phyloP scores from a whole-genome alignment of 805 yeast species.

The Starmerella geochares region DNA sequence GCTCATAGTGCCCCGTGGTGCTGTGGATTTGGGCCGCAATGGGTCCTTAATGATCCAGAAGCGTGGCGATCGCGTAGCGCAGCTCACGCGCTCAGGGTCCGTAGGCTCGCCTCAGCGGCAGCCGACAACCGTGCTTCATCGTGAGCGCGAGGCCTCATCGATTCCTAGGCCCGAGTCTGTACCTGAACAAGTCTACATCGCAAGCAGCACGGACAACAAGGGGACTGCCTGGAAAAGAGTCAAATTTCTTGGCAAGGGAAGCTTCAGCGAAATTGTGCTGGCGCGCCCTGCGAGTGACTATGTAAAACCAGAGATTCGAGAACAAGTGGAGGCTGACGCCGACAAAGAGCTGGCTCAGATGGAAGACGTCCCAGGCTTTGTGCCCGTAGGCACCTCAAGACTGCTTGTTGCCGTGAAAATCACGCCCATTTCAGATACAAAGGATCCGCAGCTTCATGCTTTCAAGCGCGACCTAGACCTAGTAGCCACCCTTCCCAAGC shows the following conservation, averaged over 20 bases:
- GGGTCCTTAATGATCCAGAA: conserved; percentile 22
- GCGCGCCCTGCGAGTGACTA: conserved; percentile 30
- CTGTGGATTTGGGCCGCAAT: conserved; percentile 3
- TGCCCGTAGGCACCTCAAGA: conserved; percentile 6
- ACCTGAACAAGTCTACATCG: conserved; percentile 22
- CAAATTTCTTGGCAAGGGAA: conserved; percentile 33
- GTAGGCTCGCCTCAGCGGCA: conserved; percentile 23
- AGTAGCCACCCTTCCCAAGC: conserved; percentile 38
- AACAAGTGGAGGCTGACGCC: conserved; percentile 5
- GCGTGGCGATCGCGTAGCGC: conserved; percentile 11
- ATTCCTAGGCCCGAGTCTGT: conserved; percentile 11
- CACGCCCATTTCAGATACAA: conserved; percentile 37
- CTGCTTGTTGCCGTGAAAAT: conserved; percentile 62
- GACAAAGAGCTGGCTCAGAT: conserved; percentile 8
- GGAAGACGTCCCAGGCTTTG: not conserved
- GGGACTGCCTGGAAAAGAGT: conserved; percentile 23
- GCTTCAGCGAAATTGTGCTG: conserved; percentile 35
- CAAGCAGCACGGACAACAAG: conserved; percentile 7
- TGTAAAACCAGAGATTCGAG: conserved; percentile 28
- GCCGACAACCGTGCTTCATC: conserved; percentile 23
- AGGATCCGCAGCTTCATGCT: conserved; percentile 49
- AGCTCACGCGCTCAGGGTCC: conserved; percentile 19
- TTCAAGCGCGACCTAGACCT: conserved; percentile 66
- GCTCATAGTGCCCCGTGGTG: not conserved
- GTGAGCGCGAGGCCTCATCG: conserved; percentile 16